These are phyloP conservation scores for Leptographium lundbergii DNA, from an alignment of 2,329 filamentous ascomycete genomes.

Conservation along the genomic window DNA sequence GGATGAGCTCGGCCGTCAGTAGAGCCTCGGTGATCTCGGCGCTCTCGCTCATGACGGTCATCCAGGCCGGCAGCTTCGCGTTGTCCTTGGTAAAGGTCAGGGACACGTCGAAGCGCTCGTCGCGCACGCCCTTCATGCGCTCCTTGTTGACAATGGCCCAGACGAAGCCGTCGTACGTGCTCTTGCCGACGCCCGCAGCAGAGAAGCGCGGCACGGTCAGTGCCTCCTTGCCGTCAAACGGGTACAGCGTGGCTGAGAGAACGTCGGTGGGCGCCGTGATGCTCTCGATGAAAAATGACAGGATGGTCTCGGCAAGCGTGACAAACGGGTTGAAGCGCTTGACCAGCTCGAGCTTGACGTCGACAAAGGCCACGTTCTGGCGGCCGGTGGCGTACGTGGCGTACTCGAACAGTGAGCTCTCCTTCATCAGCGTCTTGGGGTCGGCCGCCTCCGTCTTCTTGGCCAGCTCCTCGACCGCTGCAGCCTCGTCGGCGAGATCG, in stretches of 20 bases:
- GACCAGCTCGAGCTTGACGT: constrained; percentile 67
- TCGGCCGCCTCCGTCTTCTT: constrained; percentile 20
- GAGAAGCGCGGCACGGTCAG: constrained; percentile 52
- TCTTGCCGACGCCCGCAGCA: constrained; percentile 32
- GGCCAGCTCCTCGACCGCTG: constrained; percentile 47
- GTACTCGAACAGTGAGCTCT: constrained; percentile 81
- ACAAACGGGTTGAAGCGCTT: constrained; percentile 77
- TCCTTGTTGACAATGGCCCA: constrained; percentile 95
- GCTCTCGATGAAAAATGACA: constrained; percentile 72
- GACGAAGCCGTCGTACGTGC: constrained; percentile 78
- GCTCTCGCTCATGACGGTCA: constrained; percentile 92
- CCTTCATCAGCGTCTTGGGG: constrained; percentile 55
- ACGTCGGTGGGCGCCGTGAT: constrained; percentile 57
- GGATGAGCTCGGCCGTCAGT: constrained; percentile 75
- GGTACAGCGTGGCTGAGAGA: constrained; percentile 66
- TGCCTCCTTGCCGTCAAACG: constrained; percentile 85
- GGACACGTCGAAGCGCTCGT: constrained; percentile 88
- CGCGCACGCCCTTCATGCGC: constrained; percentile 75
- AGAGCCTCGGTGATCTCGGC: constrained; percentile 84
- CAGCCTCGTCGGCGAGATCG: constrained; percentile 39
- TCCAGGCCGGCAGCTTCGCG: constrained; percentile 77
- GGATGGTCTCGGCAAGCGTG: constrained; percentile 46
- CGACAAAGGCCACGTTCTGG: constrained; percentile 84
- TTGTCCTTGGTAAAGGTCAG: constrained; percentile 90
- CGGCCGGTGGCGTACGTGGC: constrained; percentile 79